Evolutionary conservation across 2,329 filamentous ascomycete species (phyloP), one percentile per base, ranked within the genome.

Genomic region (Pseudogymnoascus sp.): DNA sequence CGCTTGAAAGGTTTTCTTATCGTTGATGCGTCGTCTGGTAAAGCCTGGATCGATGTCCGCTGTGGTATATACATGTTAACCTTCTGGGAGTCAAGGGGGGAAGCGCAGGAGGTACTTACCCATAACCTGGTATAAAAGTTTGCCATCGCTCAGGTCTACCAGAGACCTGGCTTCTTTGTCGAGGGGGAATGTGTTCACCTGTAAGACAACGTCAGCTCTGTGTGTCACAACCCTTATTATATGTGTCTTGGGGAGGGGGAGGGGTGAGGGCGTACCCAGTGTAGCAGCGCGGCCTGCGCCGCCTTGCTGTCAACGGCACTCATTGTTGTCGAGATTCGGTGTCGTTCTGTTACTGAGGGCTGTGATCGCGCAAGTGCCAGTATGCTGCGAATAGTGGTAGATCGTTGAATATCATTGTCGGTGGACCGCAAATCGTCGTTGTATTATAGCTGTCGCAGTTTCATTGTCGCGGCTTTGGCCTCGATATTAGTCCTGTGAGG

Each of bases 41-140:
- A 86, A 88, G 65, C 80, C 76, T 35, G 79, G 71, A 68, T 87
- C 83, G 59, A 88, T 75, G 69, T 86, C 80, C 71, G 86, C 83
- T 70, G 77, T 53, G 83, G 77, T 62, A 82, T 78, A 61, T 80
- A 77, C 60, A 83, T n/a, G 61, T 69, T 63, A 70, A 68, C 33
- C 11, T 38, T 62, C 11, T 60, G 46, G 40, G 33, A 23, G 21
- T 59, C 38, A 29, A 59, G 50, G 15, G 26, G 37, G n/a, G 40
- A 40, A 50, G 50, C 15, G 62, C 15, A 40, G 7, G 10, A 26
- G 61, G 10, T 13, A 80, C 67, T 78, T 78, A 70, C 74, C 68
- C 31, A 75, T 69, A 65, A 75, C 72, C 42, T 71, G 66, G 61
- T 70, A 71, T 26, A 76, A 64, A 33, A 72, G 66, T 23, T 68